These are phyloP conservation scores for Ophiostoma piceae DNA, from an alignment of 2,329 filamentous ascomycete genomes.

Conservation along the genomic window DNA sequence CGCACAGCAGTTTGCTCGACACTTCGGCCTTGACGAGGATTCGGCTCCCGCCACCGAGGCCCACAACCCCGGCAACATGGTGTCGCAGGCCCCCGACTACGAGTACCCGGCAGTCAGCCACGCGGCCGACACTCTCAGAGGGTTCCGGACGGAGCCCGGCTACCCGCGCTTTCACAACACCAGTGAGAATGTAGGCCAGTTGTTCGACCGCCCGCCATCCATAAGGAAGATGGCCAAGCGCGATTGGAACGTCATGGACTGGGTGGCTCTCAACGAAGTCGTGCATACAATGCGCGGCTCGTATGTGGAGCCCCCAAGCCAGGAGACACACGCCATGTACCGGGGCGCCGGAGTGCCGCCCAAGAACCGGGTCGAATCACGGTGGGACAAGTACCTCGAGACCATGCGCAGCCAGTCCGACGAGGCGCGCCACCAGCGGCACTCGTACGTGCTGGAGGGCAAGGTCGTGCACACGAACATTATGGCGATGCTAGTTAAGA, in stretches of 20 bases:
- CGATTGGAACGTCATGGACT: slow-evolving; percentile 40
- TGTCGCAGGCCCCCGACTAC: background rate
- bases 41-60: background rate
- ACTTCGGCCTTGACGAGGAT: slow-evolving; percentile 23
- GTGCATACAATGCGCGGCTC: slow-evolving; percentile 44
- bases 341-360: background rate
- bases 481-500: slow-evolving; percentile 44
- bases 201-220: slow-evolving; percentile 7
- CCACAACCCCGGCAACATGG: background rate
- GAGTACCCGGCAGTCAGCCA: slow-evolving; percentile 2
- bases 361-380: too few relatives aligned
- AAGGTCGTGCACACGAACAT: slow-evolving; percentile 46
- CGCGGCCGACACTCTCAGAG: background rate
- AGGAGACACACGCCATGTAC: background rate
- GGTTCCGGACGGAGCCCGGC: background rate
- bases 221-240: slow-evolving; percentile 20
- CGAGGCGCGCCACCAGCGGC: background rate
- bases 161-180: background rate
- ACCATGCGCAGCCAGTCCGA: background rate
- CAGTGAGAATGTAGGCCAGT: too few relatives aligned
- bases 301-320: slow-evolving; percentile 35
- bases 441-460: slow-evolving; percentile 38
- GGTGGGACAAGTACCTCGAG: slow-evolving; percentile 3
- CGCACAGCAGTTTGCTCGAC: slow-evolving; percentile 22
- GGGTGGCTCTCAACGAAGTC: slow-evolving; percentile 49